phyloP scores from a whole-genome alignment of 2,329 filamentous ascomycete species.

The Pseudonectria buxi region DNA sequence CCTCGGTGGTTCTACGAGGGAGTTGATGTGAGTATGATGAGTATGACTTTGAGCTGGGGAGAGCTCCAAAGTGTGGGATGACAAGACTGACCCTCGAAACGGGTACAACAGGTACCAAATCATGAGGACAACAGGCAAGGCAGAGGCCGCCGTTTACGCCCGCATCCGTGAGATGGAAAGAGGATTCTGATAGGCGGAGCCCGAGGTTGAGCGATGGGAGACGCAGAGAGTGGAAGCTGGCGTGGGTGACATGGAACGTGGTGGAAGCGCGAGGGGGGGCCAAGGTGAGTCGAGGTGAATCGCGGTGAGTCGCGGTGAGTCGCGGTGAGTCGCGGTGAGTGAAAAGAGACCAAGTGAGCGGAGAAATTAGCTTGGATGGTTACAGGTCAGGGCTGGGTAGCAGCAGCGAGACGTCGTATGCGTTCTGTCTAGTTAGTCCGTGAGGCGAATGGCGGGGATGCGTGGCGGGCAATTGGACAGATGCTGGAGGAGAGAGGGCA shows the following conservation, averaged over 20 bases:
- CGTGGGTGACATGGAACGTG: constrained; percentile 17
- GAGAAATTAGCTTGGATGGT: too few species aligned
- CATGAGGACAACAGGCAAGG: constrained; percentile 38
- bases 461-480: too few species aligned
- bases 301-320: constrained; percentile 3
- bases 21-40: constrained; percentile 12
- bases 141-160: constrained; percentile 10
- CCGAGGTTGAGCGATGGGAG: neutral
- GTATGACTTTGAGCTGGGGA: constrained; percentile 5
- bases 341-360: too few species aligned
- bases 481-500: too few species aligned
- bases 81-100: constrained; percentile 59
- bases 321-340: neutral
- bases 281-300: neutral
- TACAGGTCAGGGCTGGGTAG: too few species aligned
- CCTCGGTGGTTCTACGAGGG: constrained; percentile 60
- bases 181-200: neutral
- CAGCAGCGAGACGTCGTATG: too few species aligned
- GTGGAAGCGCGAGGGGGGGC: constrained; percentile 1
- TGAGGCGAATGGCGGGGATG: too few species aligned
- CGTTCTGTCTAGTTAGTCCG: too few species aligned
- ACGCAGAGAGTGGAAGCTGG: constrained; percentile 9
- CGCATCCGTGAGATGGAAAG: constrained; percentile 14
- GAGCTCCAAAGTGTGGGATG: constrained; percentile 8
- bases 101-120: constrained; percentile 75